Base-by-base conservation (phyloP, 2,329 filamentous ascomycete genomes). In the Apiospora pterosperma region DNA sequence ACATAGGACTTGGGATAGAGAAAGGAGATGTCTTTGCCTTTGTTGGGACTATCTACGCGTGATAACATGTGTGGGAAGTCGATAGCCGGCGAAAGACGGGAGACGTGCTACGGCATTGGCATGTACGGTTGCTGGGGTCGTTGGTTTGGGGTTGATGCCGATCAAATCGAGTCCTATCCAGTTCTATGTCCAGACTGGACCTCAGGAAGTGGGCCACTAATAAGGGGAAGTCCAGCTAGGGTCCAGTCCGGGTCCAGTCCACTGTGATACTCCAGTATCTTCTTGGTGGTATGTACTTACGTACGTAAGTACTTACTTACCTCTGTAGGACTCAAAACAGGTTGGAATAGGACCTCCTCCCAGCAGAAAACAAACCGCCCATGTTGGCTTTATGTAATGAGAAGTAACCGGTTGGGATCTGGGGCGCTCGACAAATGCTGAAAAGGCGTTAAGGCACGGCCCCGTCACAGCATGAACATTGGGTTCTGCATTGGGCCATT, bases 121-220 rank as follows among this genome's bases (percentile, higher is more conserved):
- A 55, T 34, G 48, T 28, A 31, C 48, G 16, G 48, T 55, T 55
- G 34, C 48, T 55, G 48, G 48, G 48, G 48, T 55, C 48, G 16
- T 55, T 55, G 48, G 48, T 55, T 55, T 55, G 48, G 48, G 48
- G 48, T 55, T 55, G 19, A 55, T 55, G 48, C 48, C 48, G 48
- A 55, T 55, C 48, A 55, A 34, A 55, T 55, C 44, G 44, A 52
- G 25, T 52, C 44, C 44, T 52, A 52, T 52, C n/a, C n/a, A n/a
- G n/a, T n/a, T n/a, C n/a, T n/a, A n/a, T n/a, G n/a, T n/a, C n/a
- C n/a, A n/a, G n/a, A n/a, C n/a, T n/a, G n/a, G n/a, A n/a, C n/a
- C n/a, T 31, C 44, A 31, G 44, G 25, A 52, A 52, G 44, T 52
- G 44, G 44, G 14, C 44, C 44, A 31, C 23, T 34, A 34, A 55